phyloP scores from a whole-genome alignment of 805 yeast species.

The Saccharomycopsis oosterbeekiorum region DNA sequence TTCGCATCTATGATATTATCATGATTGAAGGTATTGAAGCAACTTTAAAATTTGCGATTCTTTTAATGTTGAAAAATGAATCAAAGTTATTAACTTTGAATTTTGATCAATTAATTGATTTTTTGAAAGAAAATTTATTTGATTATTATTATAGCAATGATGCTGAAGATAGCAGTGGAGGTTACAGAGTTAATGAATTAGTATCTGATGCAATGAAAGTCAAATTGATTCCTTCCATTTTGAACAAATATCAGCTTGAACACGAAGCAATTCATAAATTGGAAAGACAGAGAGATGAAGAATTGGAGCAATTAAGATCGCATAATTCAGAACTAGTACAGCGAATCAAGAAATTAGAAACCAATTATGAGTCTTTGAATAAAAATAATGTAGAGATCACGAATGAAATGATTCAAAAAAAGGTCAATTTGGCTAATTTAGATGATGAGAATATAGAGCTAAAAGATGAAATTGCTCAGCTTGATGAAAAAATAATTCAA shows the following conservation, averaged over 20 bases:
- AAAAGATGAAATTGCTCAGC: slow-evolving; percentile 35
- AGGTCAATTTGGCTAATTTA: slow-evolving; percentile 64
- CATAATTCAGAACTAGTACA: slow-evolving; percentile 65
- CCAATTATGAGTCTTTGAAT: slow-evolving; percentile 57
- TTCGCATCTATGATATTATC: slow-evolving; percentile 78
- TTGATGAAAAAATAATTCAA: slow-evolving; percentile 33
- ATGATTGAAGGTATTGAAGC: slow-evolving; percentile 90
- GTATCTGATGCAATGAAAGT: slow-evolving; percentile 73
- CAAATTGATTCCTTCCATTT: slow-evolving; percentile 59
- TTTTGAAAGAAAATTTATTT: slow-evolving; percentile 71
- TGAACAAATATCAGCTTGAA: slow-evolving; percentile 62
- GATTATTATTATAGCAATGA: slow-evolving; percentile 46
- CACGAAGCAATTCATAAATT: slow-evolving; percentile 60
- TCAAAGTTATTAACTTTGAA: slow-evolving; percentile 45
- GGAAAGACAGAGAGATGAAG: slow-evolving; percentile 57
- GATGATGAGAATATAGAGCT: slow-evolving; percentile 66
- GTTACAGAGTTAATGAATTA: slow-evolving; percentile 60
- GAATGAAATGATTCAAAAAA: slow-evolving; percentile 74
- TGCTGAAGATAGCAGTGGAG: slow-evolving; percentile 7
- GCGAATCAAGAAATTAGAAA: slow-evolving; percentile 65
- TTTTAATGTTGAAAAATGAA: slow-evolving; percentile 65
- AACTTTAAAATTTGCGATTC: slow-evolving; percentile 72
- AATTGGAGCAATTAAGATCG: slow-evolving; percentile 46
- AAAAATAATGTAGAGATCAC: slow-evolving; percentile 81
- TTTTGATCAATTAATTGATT: slow-evolving; percentile 71